Conservation (phyloP, 331 rosid genomes). For the Acacia concinna region DNA sequence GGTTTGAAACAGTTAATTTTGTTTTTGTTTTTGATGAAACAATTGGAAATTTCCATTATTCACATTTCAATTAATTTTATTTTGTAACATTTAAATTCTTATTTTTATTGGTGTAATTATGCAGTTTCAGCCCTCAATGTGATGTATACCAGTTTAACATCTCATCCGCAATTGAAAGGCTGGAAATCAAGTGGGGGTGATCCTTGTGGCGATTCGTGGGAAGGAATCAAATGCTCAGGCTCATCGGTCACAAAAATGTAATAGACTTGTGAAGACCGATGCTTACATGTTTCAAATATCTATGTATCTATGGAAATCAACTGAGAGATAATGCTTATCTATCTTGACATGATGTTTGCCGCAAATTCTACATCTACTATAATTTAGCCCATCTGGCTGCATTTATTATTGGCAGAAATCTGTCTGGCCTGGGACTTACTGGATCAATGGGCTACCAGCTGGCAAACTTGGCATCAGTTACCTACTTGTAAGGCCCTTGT, state of each 20-base stretch:
- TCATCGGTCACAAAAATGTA: conserved; percentile 89
- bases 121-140: conserved; percentile 80
- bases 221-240: conserved; percentile 74
- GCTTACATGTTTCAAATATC: background rate
- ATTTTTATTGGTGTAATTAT: background rate
- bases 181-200: conserved; percentile 88
- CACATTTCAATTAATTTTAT: background rate
- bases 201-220: conserved; percentile 86
- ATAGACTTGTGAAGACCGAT: background rate
- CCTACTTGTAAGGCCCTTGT: conserved; percentile 68
- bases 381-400: conserved; percentile 20
- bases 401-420: conserved; percentile 48
- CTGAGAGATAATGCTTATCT: background rate
- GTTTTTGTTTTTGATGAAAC: background rate
- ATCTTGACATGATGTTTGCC: background rate
- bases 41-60: background rate
- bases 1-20: background rate
- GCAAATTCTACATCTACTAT: background rate
- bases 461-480: conserved; percentile 67
- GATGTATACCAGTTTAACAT: conserved; percentile 66
- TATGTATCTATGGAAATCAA: background rate
- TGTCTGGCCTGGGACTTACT: conserved; percentile 56
- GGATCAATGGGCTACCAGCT: conserved; percentile 89
- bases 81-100: background rate
- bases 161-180: conserved; percentile 56